Evolutionary conservation across 139 green algal species (phyloP).

Genomic region (Trebouxia sp.): DNA sequence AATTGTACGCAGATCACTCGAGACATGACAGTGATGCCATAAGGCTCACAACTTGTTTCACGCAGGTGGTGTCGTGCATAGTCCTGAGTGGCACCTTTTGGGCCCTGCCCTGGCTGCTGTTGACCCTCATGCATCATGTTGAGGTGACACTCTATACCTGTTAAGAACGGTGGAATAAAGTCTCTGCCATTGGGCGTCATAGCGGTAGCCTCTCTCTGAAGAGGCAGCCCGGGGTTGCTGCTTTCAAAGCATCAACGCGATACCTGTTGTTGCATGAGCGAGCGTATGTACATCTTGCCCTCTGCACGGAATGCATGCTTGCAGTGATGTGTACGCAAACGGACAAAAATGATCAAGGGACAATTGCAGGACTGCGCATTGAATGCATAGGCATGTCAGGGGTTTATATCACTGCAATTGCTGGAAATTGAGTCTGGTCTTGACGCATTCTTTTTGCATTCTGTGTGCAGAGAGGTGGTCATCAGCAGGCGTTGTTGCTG

Average conservation of each 20-base stretch:
- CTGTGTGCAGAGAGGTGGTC: not conserved
- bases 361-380: too few species aligned
- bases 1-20: not conserved
- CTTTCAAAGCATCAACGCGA: too few species aligned
- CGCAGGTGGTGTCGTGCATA: not conserved
- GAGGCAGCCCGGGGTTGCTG: too few species aligned
- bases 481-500: not conserved
- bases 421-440: not conserved
- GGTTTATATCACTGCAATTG: not conserved
- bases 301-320: too few species aligned
- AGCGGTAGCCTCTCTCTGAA: not conserved
- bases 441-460: too few species aligned
- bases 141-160: not conserved
- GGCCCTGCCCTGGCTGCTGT: not conserved
- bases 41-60: not conserved
- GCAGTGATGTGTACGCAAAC: too few species aligned
- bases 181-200: not conserved
- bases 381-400: not conserved
- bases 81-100: not conserved
- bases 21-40: not conserved
- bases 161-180: too few species aligned
- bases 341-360: too few species aligned
- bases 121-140: not conserved
- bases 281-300: too few species aligned
- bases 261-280: too few species aligned